phyloP scores from a whole-genome alignment of 176 grass and related monocot genomes.

The Phoenix roebelenii region DNA sequence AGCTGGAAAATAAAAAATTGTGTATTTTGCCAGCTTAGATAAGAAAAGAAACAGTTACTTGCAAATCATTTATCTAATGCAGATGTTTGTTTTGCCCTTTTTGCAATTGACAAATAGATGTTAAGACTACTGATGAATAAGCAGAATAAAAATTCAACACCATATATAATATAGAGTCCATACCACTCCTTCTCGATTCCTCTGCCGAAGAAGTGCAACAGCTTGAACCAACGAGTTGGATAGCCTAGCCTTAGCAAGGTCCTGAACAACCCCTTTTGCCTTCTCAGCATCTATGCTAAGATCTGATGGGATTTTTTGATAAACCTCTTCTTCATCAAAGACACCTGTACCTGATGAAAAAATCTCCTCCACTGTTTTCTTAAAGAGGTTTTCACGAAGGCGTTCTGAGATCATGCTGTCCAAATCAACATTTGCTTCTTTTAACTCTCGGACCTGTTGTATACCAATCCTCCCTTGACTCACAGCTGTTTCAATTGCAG shows the following conservation, averaged over 20 bases:
- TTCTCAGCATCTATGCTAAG: conserved; percentile 76
- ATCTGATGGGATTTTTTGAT: conserved; percentile 64
- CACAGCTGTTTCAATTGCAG: conserved; percentile 78
- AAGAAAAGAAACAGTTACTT: no score
- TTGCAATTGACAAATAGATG: no score
- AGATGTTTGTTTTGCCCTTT: no score
- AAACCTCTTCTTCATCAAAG: conserved; percentile 77
- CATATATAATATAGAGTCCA: conserved; percentile 12
- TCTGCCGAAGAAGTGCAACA: conserved; percentile 66
- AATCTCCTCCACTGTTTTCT: conserved; percentile 61
- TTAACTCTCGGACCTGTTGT: conserved; percentile 70
- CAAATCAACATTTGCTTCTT: conserved; percentile 62
- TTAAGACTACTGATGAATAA: no score
- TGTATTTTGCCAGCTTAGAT: no score
- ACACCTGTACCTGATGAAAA: conserved; percentile 83
- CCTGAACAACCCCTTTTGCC: conserved; percentile 58
- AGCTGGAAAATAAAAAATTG: no score
- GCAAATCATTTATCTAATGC: no score
- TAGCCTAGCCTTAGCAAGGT: conserved; percentile 65
- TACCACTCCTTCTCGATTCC: conserved; percentile 80
- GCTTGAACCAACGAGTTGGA: conserved; percentile 73
- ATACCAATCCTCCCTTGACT: conserved; percentile 72
- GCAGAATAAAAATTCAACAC: not conserved
- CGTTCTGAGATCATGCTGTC: conserved; percentile 66
- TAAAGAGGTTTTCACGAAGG: conserved; percentile 72